phyloP scores from a whole-genome alignment of 495 filamentous ascomycete species.

The Neurospora hispaniola region DNA sequence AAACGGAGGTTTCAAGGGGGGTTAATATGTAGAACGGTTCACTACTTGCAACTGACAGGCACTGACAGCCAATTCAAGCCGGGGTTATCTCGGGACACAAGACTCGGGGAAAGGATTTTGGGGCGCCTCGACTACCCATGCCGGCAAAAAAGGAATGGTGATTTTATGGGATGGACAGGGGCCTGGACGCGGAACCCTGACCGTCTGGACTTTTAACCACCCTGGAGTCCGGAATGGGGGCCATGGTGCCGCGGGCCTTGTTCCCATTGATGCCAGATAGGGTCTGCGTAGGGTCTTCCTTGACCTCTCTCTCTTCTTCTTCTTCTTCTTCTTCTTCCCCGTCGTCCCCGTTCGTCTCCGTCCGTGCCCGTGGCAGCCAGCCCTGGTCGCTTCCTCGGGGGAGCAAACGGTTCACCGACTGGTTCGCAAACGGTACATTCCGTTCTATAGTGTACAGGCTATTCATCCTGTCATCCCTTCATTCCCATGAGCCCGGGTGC shows the following conservation, averaged over 20 bases:
- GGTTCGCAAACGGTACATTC: not conserved
- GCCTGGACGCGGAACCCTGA: conserved; percentile 7
- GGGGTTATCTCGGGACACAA: conserved; percentile 6
- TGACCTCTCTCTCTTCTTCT: not conserved
- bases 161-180: not conserved
- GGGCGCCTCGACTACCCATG: conserved; percentile 5
- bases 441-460: not conserved
- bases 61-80: not conserved
- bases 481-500: not conserved
- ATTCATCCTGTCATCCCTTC: not conserved
- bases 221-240: not conserved
- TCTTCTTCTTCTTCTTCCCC: not conserved
- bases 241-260: not conserved
- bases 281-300: not conserved
- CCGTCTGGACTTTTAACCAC: not conserved
- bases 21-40: not conserved
- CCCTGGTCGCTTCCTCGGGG: not conserved
- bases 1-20: not conserved
- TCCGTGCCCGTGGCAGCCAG: not conserved
- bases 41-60: not conserved
- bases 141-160: conserved; percentile 12
- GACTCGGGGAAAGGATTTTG: conserved; percentile 10
- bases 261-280: not conserved
- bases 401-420: not conserved
- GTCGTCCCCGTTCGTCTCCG: not conserved